Base-by-base conservation (phyloP, 1,139 yeast species). In the Kodamaea ohmeri region DNA sequence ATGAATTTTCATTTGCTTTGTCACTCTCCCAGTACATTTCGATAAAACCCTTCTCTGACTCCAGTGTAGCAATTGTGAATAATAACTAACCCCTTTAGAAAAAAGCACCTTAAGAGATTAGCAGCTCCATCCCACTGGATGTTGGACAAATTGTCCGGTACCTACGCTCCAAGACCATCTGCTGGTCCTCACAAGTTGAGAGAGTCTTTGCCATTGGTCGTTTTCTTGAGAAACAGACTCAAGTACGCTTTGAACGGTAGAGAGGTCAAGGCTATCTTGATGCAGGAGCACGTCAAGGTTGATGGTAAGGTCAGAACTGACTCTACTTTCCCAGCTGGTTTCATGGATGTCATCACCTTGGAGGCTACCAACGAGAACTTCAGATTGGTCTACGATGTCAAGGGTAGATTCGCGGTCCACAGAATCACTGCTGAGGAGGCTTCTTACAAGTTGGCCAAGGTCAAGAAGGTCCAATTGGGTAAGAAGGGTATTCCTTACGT, bases 111-210 rank as follows among this genome's bases (percentile, higher is more conserved):
- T 74, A 88, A 88, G 84, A 86, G 96, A 80, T 82, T 88, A 74
- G 95, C 96, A 71, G 97, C 97, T 71, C 99, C 99, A 80, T 85
- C 90, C 80, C 98, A 94, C 85, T 94, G 98, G 98, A 87, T 94
- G 95, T 86, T 94, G 82, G 98, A 92, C 95, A 94, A 94, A 80
- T 81, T 94, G 79, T 86, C 97, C 72, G 99, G 99, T 69, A 80
- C 89, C 67, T 92, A 92, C 73, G 98, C 98, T 58, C 98, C 98
- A 78, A 90, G 97, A 82, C 96, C 97, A 68, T 88, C 97, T 52
- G 84, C 96, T 59, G 98, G 98, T 80, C 98, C 98, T 70, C 98
- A 92, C 84, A 92, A 92, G 79, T 83, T 90, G 74, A 85, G 98
- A 77, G 98, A 92, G 79, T 92, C 97, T 48, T 85, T 92, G 67